Base-by-base conservation (phyloP, 116 monocot genomes). In the Iris pallida region DNA sequence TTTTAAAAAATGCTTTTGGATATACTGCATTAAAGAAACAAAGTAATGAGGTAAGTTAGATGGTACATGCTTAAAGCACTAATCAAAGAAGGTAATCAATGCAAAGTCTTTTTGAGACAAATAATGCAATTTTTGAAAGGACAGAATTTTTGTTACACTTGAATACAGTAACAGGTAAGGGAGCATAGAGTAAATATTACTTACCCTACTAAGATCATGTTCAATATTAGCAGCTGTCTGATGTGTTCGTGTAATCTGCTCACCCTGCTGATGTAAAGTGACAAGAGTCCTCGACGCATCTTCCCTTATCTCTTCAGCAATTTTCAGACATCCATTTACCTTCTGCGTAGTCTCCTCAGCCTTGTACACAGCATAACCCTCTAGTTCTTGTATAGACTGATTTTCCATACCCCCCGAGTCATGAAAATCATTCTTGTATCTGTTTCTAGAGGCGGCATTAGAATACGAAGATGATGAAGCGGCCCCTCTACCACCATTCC, bases 221-320 rank as follows among this genome's bases (percentile, higher is more conserved):
- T 90, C 90, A 44, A 86, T 75, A 17, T 78, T 63, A 20, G 71
- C 71, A 19, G 84, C 86, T 60, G 48, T 63, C 51, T 65, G 48
- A 72, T 90, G 90, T 66, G 84, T 79, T 7, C 74, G 69, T 19
- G 70, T 72, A 48, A 90, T 86, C 74, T 90, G 90, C 54, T 90
- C 79, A 10, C 86, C 90, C 72, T 90, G 90, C 57, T 85, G 89
- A 63, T 85, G 82, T 72, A 90, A 79, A 16, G 70, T 81, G 14
- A 86, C 72, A 65, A 90, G 74, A 53, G 80, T 84, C 54, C 59
- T 81, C 7, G 90, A 67, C 5, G 90, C 86, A 67, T 74, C 86
- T 59, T 84, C 86, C 51, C 75, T 81, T 47, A 90, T 86, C 47
- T 86, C 90, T 63, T 86, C 86, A 66, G 86, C 86, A 63, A 86